phyloP scores from a whole-genome alignment of 306 rosid species.

The Hylodesmum podocarpum region DNA sequence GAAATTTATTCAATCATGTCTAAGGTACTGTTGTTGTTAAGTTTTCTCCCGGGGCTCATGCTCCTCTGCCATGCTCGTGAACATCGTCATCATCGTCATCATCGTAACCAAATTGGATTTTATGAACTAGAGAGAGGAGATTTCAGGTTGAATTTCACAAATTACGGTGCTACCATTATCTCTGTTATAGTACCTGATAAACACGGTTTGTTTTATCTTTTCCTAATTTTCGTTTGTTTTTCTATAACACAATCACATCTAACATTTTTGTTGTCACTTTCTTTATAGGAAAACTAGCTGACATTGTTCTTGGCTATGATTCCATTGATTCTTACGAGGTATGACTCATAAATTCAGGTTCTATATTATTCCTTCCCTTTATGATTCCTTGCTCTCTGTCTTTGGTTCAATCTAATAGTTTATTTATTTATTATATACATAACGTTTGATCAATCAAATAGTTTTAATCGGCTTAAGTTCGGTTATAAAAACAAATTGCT shows the following conservation, averaged over 20 bases:
- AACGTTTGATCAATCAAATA: not conserved
- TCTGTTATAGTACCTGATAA: slow-evolving; percentile 35
- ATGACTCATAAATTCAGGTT: slow-evolving; percentile 3
- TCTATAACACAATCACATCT: not conserved
- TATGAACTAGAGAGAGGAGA: slow-evolving; percentile 32
- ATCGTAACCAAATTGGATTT: slow-evolving; percentile 20
- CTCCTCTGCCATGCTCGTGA: not conserved
- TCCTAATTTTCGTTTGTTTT: not conserved
- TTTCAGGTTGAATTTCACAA: slow-evolving; percentile 25
- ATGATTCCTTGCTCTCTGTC: not conserved
- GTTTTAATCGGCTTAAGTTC: not conserved
- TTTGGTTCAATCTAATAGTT: not conserved
- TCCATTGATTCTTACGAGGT: slow-evolving; percentile 30
- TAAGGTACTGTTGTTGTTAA: not conserved
- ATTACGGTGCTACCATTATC: slow-evolving; percentile 43
- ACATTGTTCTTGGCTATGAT: slow-evolving; percentile 47
- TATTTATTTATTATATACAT: not conserved
- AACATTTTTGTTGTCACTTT: not conserved
- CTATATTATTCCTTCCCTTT: not conserved
- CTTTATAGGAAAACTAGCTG: slow-evolving; percentile 31
- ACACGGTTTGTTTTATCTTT: slow-evolving; percentile 28
- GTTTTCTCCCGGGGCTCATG: not conserved
- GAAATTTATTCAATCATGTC: slow-evolving; percentile 14
- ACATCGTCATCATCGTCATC: not conserved
- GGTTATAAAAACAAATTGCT: not conserved